Evolutionary conservation across 768 basidiomycete genomes (phyloP).

Genomic region (Calocybe indica): DNA sequence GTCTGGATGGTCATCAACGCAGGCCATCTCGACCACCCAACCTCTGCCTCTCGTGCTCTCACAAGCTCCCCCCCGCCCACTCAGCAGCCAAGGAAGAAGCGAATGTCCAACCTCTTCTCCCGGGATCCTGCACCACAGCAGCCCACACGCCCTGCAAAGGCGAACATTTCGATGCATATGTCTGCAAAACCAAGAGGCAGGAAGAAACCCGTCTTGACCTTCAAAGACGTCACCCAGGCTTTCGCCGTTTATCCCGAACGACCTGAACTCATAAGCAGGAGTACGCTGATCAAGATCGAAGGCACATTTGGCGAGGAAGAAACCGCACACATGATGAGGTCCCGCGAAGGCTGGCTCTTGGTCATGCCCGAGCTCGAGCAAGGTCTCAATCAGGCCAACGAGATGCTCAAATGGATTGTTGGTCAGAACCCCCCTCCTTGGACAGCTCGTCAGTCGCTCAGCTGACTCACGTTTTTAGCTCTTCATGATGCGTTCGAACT

Average conservation of each 20-base stretch:
- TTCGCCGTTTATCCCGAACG: slow-evolving; percentile 96
- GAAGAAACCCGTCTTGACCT: slow-evolving; percentile 65
- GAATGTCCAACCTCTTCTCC: slow-evolving; percentile 68
- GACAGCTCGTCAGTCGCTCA: slow-evolving; percentile 2
- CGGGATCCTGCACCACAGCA: slow-evolving; percentile 29
- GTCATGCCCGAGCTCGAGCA: slow-evolving; percentile 84
- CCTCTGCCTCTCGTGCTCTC: slow-evolving; percentile 11
- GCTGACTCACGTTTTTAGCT: slow-evolving; percentile 32
- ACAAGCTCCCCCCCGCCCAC: slow-evolving; percentile 7
- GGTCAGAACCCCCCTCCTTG: slow-evolving; percentile 38
- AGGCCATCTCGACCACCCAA: slow-evolving; percentile 13
- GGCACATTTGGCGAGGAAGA: slow-evolving; percentile 79
- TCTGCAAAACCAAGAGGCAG: slow-evolving; percentile 69
- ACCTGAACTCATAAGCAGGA: slow-evolving; percentile 84
- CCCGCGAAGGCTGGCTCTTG: slow-evolving; percentile 79
- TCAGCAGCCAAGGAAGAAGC: slow-evolving; percentile 33
- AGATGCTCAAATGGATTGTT: slow-evolving; percentile 89
- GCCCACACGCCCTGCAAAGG: slow-evolving; percentile 22
- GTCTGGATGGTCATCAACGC: slow-evolving; percentile 77
- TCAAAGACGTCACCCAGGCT: slow-evolving; percentile 71
- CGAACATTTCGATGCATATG: slow-evolving; percentile 50
- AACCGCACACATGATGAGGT: slow-evolving; percentile 54
- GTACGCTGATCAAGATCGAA: slow-evolving; percentile 90
- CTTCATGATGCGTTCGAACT: slow-evolving; percentile 84
- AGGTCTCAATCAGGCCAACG: slow-evolving; percentile 56